Evolutionary conservation across 495 filamentous ascomycete genomes (phyloP).

Genomic region (Xeromyces bisporus): DNA sequence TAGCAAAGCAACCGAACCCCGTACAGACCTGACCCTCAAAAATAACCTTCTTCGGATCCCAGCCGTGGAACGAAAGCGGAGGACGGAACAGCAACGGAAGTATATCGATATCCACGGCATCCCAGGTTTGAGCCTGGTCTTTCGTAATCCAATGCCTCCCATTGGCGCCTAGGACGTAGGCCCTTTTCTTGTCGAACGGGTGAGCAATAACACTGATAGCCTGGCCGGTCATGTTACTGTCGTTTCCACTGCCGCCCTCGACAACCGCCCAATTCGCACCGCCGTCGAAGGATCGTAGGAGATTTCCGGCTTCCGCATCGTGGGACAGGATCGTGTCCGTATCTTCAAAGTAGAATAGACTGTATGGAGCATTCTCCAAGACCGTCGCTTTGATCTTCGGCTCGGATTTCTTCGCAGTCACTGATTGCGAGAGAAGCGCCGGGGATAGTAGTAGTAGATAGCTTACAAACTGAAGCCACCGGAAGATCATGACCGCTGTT

Average conservation of each 20-base stretch:
- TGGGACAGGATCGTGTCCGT: constrained; percentile 59
- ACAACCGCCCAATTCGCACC: constrained; percentile 56
- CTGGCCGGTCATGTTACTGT: constrained; percentile 34
- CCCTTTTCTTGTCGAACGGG: constrained; percentile 57
- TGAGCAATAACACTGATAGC: constrained; percentile 48
- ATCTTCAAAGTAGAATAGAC: constrained; percentile 75
- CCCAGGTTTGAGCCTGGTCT: constrained; percentile 68
- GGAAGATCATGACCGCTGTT: constrained; percentile 21
- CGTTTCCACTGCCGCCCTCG: constrained; percentile 42
- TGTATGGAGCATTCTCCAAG: constrained; percentile 43
- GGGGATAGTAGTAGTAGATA: constrained; percentile 23
- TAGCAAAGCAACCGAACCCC: constrained; percentile 18
- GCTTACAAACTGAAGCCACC: constrained; percentile 24
- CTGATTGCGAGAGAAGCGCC: constrained; percentile 14
- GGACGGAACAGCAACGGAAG: constrained; percentile 22
- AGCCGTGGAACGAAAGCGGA: constrained; percentile 57
- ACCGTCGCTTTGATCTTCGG: constrained; percentile 34
- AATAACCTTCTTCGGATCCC: constrained; percentile 64
- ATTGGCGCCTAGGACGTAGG: constrained; percentile 55
- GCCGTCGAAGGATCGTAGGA: constrained; percentile 61
- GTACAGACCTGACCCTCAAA: constrained; percentile 56
- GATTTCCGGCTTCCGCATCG: constrained; percentile 33
- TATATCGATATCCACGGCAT: constrained; percentile 43
- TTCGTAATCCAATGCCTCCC: constrained; percentile 60
- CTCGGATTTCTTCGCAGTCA: constrained; percentile 25